These are phyloP conservation scores for Coprinellus micaceus DNA, from an alignment of 768 basidiomycete genomes.

Conservation along the genomic window DNA sequence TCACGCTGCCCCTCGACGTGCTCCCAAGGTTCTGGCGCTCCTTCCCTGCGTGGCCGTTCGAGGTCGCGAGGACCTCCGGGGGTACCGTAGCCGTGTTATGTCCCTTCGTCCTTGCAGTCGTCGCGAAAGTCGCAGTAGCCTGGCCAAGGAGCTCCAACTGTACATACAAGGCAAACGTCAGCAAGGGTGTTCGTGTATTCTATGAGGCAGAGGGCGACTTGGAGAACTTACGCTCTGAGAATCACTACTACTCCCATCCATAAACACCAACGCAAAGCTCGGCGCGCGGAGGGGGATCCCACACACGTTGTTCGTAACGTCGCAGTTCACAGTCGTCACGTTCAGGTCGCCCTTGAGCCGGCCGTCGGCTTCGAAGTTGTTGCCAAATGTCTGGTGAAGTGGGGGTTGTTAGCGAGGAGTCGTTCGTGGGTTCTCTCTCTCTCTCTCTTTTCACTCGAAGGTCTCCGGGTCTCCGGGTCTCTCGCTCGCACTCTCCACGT, in stretches of 20 bases:
- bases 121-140: slow-evolving; percentile 45
- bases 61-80: slow-evolving; percentile 53
- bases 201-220: too few relatives aligned
- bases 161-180: too few relatives aligned
- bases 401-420: too few relatives aligned
- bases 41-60: slow-evolving; percentile 49
- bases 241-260: slow-evolving; percentile 10
- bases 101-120: slow-evolving; percentile 33
- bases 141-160: slow-evolving; percentile 15
- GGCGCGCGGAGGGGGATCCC: slow-evolving; percentile 63
- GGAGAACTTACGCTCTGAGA: too few relatives aligned
- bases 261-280: slow-evolving; percentile 68
- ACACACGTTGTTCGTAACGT: slow-evolving; percentile 51
- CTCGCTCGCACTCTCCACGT: too few relatives aligned
- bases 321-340: slow-evolving; percentile 59
- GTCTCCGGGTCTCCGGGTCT: too few relatives aligned
- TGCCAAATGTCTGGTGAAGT: slow-evolving; percentile 53
- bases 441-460: too few relatives aligned
- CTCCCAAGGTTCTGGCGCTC: slow-evolving; percentile 26
- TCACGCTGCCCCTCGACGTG: slow-evolving; percentile 30
- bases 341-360: slow-evolving; percentile 52
- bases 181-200: too few relatives aligned
- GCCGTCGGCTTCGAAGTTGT: slow-evolving; percentile 63
- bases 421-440: too few relatives aligned
- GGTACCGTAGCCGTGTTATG: slow-evolving; percentile 53